Base-by-base conservation (phyloP, 768 basidiomycete species). In the Galerina marginata region DNA sequence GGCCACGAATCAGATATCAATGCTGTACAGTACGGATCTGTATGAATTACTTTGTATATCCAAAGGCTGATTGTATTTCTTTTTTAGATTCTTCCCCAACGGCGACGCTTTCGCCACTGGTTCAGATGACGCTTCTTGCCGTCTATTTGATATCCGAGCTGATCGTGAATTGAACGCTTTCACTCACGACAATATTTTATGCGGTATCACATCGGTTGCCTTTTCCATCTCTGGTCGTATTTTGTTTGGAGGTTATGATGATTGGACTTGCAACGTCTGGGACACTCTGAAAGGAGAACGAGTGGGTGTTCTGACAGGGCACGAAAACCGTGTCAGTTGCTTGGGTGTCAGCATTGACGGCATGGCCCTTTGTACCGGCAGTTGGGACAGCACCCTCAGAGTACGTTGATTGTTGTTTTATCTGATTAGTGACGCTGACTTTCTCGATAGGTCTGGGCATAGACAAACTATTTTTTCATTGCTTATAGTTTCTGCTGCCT, bases 191-290 rank as follows among this genome's bases (percentile, higher is more conserved):
- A 99, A 99, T 76, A 98, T 99, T 68, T 85, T 99, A 14, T 99
- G 96, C 70, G 96, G 97, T 64, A 97, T 99, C 76, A 99, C 96
- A 12, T 98, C 96, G 4, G 97, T 99, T 66, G 96, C 95, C 12
- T 99, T 99, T 82, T 99, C 96, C 4, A 93, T 94, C 67, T 98
- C 96, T 26, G 96, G 96, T 39, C 92, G 96, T 60, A 93, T 99
- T 68, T 83, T 99, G 40, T 99, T 99, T 67, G 96, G 97, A 65
- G 96, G 96, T 43, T 99, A 99, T 73, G 96, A 99, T 75, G 96
- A 99, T 73, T 99, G 97, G 93, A 99, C 97, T 66, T 96, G 95
- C 82, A 99, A 99, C 72, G 96, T 99, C 53, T 99, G 96, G 96
- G 96, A 99, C 74, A 98, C 96, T 29, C 83, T 99, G 70, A 97